Evolutionary conservation across 768 basidiomycete species (phyloP).

Genomic region (Leccinum imitatum): DNA sequence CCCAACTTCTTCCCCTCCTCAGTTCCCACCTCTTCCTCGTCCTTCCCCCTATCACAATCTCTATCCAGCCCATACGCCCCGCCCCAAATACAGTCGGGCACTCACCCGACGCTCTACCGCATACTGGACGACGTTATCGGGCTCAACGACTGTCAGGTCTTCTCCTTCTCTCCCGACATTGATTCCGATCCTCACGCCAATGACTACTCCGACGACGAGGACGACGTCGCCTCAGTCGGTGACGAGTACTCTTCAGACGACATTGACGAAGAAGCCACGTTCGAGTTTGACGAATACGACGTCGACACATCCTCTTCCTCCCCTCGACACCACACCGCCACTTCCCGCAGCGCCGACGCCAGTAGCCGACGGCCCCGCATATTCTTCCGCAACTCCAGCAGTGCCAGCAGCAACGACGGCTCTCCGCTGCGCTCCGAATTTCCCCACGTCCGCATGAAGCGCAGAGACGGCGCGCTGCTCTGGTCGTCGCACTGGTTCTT

Average conservation of each 20-base stretch:
- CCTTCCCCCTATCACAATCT: slow-evolving; percentile 62
- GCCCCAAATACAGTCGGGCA: slow-evolving; percentile 73
- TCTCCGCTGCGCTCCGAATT: slow-evolving; percentile 36
- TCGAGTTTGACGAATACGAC: slow-evolving; percentile 82
- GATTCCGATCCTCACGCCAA: slow-evolving; percentile 93
- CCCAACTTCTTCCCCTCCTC: slow-evolving; percentile 77
- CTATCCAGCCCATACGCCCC: slow-evolving; percentile 66
- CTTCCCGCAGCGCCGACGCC: slow-evolving; percentile 5
- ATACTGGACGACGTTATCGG: slow-evolving; percentile 89
- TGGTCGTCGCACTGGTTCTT: slow-evolving; percentile 99
- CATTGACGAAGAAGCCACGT: slow-evolving; percentile 72
- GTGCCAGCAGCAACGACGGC: slow-evolving; percentile 35
- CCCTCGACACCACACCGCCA: slow-evolving; percentile 11
- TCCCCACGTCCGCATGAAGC: slow-evolving; percentile 52
- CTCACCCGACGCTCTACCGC: slow-evolving; percentile 85
- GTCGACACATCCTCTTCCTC: slow-evolving; percentile 48
- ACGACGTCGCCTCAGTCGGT: slow-evolving; percentile 62
- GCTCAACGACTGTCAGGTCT: slow-evolving; percentile 91
- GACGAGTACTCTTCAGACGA: slow-evolving; percentile 72
- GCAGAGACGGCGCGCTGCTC: slow-evolving; percentile 71
- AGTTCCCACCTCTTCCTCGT: slow-evolving; percentile 64
- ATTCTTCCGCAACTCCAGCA: slow-evolving; percentile 32
- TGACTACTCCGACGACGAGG: slow-evolving; percentile 77
- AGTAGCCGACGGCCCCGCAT: slow-evolving; percentile 10
- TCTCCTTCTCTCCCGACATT: slow-evolving; percentile 88